Evolutionary conservation across 164 flowering plant species (phyloP), one percentile per base, ranked within the genome.

Genomic region (Vitis rotundifolia): DNA sequence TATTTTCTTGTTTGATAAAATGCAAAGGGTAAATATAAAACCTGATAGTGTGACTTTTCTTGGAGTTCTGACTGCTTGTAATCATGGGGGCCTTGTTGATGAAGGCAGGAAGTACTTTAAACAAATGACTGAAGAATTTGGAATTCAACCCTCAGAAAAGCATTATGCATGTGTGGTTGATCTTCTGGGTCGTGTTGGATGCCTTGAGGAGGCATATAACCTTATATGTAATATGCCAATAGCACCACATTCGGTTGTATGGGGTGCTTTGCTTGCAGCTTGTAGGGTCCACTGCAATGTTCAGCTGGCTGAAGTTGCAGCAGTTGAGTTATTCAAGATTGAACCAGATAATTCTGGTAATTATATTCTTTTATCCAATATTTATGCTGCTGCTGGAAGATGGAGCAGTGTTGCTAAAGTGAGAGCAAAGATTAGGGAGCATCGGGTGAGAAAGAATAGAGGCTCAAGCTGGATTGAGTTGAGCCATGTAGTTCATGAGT

Each of bases 181-280:
- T 59, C 84, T 82, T 76, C 78, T 82, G 59, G 84, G 81, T 55
- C 83, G 84, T 61, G 75, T 77, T 11, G 86, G 81, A 13, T 68
- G 66, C 68, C 75, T 84, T 59, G 69, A 75, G 12, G 80, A 80
- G 52, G 85, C 85, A 9, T 52, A 74, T 66, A 26, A 77, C 16
- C 53, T 79, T 65, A 75, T 81, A 61, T 59, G 19, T 9, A 68
- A 57, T 57, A 81, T 85, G 83, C 76, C 77, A 9, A 55, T 85
- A 14, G 65, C 60, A 66, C 80, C 86, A 15, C 56, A 58, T 63
- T 59, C 85, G 11, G 70, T 56, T 69, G 78, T 81, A 18, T 81
- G 84, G 85, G 82, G 84, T 37, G 74, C 86, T 59, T 52, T 85
- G 67, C 84, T 82, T 61, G 77, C 83, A 15, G 84, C 85, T 63